phyloP scores from a whole-genome alignment of 202 grass and related monocot species.

The Brachypodium distachyon region DNA sequence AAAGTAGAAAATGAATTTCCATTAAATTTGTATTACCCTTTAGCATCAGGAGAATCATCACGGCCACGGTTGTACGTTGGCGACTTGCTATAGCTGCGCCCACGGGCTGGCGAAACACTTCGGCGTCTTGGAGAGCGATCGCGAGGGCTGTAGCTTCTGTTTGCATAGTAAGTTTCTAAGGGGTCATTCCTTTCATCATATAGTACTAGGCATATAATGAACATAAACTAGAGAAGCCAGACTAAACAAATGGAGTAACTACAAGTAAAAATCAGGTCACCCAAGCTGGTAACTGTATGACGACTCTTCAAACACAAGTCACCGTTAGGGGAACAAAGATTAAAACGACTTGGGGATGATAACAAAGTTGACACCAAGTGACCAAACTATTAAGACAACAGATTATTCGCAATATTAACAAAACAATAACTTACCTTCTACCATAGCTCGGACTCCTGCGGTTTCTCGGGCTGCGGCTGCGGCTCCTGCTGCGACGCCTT shows the following conservation, averaged over 20 bases:
- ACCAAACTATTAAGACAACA: neutral
- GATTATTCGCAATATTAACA: neutral
- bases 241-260: neutral
- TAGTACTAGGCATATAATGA: neutral
- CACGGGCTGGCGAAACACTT: constrained; percentile 58
- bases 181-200: neutral
- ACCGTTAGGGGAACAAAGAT: neutral
- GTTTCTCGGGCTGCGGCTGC: constrained; percentile 63
- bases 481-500: constrained; percentile 62
- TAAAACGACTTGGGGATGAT: neutral
- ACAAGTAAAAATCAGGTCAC: neutral
- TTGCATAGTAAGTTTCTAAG: constrained; percentile 18
- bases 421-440: constrained; percentile 53
- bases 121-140: constrained; percentile 74
- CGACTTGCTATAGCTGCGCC: constrained; percentile 64
- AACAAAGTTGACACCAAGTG: neutral
- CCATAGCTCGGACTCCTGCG: constrained; percentile 89
- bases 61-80: constrained; percentile 17
- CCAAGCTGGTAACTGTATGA: neutral
- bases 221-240: neutral
- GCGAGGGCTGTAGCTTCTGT: constrained; percentile 78
- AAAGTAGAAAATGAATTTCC: neutral
- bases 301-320: neutral
- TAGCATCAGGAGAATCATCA: constrained; percentile 48
- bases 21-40: constrained; percentile 45